Conservation (phyloP, 306 rosid genomes). For the Cucurbita pepo region DNA sequence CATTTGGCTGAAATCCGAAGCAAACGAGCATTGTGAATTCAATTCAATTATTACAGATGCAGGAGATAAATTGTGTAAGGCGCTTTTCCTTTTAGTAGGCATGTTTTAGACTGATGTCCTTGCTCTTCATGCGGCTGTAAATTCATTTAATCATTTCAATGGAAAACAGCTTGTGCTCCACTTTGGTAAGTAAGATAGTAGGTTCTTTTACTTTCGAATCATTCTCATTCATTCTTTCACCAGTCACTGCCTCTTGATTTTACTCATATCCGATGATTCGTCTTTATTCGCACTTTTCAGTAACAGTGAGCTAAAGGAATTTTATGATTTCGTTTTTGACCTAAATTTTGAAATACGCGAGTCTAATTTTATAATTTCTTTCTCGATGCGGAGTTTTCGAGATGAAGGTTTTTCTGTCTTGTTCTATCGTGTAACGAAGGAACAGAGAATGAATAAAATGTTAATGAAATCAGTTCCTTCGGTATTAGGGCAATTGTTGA, state of each 20-base stretch:
- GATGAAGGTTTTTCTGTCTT: not conserved
- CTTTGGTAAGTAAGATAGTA: not conserved
- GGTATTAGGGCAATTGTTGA: not conserved
- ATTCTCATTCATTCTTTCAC: not conserved
- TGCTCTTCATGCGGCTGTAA: not conserved
- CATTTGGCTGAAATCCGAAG: not conserved
- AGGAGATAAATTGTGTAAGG: not conserved
- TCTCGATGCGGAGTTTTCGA: not conserved
- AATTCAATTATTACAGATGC: not conserved
- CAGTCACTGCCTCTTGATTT: not conserved
- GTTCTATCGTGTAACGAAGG: not conserved
- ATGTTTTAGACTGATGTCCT: not conserved
- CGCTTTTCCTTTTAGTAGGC: not conserved
- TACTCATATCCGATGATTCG: not conserved
- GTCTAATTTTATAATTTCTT: not conserved
- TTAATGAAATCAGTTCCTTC: not conserved
- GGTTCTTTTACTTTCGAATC: not conserved
- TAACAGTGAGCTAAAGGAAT: not conserved
- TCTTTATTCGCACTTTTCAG: not conserved
- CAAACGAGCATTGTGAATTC: not conserved
- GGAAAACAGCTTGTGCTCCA: conserved; percentile 1
- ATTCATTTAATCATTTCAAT: not conserved
- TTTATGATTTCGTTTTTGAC: not conserved
- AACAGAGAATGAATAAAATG: not conserved
- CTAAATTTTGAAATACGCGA: not conserved